Conservation (phyloP, 2,329 filamentous ascomycete genomes). For the Nothophaeocryptopus gaeumannii region DNA sequence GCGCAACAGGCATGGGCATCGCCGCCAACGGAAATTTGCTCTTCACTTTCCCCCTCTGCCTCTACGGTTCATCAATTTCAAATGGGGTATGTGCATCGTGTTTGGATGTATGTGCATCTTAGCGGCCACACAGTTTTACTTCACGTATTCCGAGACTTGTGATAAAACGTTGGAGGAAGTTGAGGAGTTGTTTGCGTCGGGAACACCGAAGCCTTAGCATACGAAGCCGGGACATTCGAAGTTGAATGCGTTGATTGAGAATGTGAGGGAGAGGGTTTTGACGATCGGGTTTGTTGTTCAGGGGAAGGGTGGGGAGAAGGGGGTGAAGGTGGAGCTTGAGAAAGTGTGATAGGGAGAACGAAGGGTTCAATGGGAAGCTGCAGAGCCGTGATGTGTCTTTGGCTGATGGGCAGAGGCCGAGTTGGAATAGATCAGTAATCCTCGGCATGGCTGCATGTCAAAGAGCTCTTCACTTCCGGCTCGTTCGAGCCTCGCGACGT, state of each 20-base stretch:
- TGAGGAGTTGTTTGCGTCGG: conserved; percentile 38
- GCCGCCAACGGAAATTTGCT: conserved; percentile 53
- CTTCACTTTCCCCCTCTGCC: conserved; percentile 59
- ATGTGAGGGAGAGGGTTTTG: conserved; percentile 22
- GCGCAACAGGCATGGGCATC: conserved; percentile 59
- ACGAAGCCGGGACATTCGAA: conserved; percentile 37
- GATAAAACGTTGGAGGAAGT: conserved; percentile 41
- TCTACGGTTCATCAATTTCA: conserved; percentile 60
- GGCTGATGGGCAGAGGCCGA: too few relatives aligned
- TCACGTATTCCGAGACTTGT: conserved; percentile 44
- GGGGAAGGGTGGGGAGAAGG: background rate
- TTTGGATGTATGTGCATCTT: conserved; percentile 50
- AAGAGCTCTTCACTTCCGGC: too few relatives aligned
- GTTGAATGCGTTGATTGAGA: conserved; percentile 28
- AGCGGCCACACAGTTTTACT: conserved; percentile 46
- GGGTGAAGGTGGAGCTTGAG: background rate
- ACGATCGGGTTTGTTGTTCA: conserved; percentile 17
- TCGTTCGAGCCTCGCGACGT: too few relatives aligned
- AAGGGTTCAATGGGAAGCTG: background rate
- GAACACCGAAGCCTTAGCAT: conserved; percentile 37
- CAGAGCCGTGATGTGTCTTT: too few relatives aligned
- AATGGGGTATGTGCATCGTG: conserved; percentile 53
- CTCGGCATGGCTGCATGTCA: too few relatives aligned
- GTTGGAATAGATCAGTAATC: too few relatives aligned
- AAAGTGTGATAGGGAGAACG: conserved; percentile 1